These are phyloP conservation scores for Boletus eberwhitei DNA, from an alignment of 768 basidiomycete genomes.

Conservation along the genomic window DNA sequence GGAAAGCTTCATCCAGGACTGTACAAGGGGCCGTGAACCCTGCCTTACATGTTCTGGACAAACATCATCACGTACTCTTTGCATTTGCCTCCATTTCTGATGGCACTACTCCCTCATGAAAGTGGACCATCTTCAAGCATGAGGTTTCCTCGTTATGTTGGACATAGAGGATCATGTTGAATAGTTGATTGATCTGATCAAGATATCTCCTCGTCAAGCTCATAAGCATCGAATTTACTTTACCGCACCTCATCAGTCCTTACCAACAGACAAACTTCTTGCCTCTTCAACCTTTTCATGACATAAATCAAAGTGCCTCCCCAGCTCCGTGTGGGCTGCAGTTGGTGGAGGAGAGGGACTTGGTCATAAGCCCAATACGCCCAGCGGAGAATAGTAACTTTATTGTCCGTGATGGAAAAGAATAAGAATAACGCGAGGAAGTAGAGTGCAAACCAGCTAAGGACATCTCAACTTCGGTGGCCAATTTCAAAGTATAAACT, in stretches of 20 bases:
- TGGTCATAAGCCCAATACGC: constrained; percentile 66
- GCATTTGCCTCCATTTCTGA: constrained; percentile 72
- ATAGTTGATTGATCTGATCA: constrained; percentile 58
- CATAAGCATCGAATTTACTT: background rate
- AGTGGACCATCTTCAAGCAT: constrained; percentile 66
- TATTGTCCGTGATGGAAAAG: constrained; percentile 52
- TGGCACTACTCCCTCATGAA: constrained; percentile 55
- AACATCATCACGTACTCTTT: constrained; percentile 41
- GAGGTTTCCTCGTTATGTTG: constrained; percentile 67
- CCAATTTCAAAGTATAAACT: constrained; percentile 12
- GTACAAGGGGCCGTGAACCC: background rate
- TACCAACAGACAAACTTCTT: constrained; percentile 58
- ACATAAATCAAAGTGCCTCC: constrained; percentile 40
- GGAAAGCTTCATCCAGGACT: constrained; percentile 64
- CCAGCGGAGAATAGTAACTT: constrained; percentile 49
- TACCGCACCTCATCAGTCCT: constrained; percentile 63
- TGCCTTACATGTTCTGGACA: background rate
- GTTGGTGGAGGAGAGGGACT: constrained; percentile 44
- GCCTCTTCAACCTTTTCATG: constrained; percentile 47
- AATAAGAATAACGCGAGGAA: constrained; percentile 45
- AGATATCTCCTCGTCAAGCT: background rate
- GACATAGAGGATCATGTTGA: constrained; percentile 66
- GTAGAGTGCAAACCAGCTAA: constrained; percentile 63
- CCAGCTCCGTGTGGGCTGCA: constrained; percentile 38
- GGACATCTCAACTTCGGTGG: background rate